Percentiles rank a stretch among this genome's conserved stretches.
These are phyloP conservation scores for Dysphania ambrosioides DNA, from an alignment of 148 eudicot genomes.

Conservation along the genomic window DNA sequence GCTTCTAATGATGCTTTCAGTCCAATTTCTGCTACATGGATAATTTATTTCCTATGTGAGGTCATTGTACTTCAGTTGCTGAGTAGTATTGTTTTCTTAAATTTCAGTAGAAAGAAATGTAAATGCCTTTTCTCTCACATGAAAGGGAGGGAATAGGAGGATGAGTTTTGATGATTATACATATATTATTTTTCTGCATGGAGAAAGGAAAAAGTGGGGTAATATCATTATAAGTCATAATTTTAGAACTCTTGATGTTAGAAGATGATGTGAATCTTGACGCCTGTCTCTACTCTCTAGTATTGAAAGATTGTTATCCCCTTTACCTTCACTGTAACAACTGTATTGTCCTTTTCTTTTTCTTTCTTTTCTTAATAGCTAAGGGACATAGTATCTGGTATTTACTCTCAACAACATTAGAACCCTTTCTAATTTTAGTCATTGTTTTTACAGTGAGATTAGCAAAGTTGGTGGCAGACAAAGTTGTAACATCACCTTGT, in stretches of 20 bases:
- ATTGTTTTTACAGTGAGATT: slow-evolving; percentile 54
- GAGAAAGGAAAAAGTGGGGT: not conserved
- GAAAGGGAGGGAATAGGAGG: not conserved
- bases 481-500: slow-evolving; percentile 76
- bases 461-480: slow-evolving; percentile 78
- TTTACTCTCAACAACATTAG: not conserved
- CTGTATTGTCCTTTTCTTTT: not conserved
- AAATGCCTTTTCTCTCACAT: not conserved
- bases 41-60: fast-evolving
- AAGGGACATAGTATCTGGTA: not conserved
- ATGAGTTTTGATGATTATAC: not conserved
- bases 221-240: too few species aligned
- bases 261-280: too few species aligned
- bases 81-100: not conserved
- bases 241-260: too few species aligned
- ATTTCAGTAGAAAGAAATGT: not conserved
- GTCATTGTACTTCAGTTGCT: too few species aligned
- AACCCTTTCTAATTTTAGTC: not conserved
- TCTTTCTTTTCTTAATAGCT: not conserved
- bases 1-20: not conserved
- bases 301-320: not conserved
- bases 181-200: not conserved
- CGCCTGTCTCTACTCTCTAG: too few species aligned
- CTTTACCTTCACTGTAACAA: not conserved
- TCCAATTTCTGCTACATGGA: not conserved